Conservation (phyloP, 2,329 filamentous ascomycete genomes). For the Aspergillus sp. region DNA sequence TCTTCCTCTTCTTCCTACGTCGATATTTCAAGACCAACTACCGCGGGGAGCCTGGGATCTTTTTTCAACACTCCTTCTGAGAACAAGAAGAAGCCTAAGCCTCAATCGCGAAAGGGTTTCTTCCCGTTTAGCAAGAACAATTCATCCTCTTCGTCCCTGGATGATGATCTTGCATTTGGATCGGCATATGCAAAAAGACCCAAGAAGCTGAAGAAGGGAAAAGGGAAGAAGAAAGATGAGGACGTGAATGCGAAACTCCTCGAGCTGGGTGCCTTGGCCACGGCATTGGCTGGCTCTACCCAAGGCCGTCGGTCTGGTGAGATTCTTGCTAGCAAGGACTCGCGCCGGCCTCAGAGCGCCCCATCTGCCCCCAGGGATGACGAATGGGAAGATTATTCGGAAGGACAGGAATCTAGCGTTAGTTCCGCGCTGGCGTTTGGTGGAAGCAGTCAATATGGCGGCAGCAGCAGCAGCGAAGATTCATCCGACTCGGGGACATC, state of each 20-base stretch:
- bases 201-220: slow-evolving; percentile 30
- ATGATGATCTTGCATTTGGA: slow-evolving; percentile 63
- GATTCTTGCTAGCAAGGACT: slow-evolving; percentile 25
- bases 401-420: slow-evolving; percentile 47
- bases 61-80: slow-evolving; percentile 60
- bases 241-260: slow-evolving; percentile 43
- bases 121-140: slow-evolving; percentile 55
- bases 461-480: slow-evolving; percentile 38
- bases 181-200: slow-evolving; percentile 43
- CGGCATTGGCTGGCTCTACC: slow-evolving; percentile 36
- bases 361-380: slow-evolving; percentile 38
- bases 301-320: slow-evolving; percentile 30
- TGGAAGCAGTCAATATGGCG: slow-evolving; percentile 33
- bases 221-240: slow-evolving; percentile 20
- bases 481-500: slow-evolving; percentile 52
- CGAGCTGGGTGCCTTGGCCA: slow-evolving; percentile 43
- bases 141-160: slow-evolving; percentile 61
- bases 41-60: slow-evolving; percentile 51
- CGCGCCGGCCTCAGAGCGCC: slow-evolving; percentile 19
- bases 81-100: slow-evolving; percentile 44
- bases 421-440: slow-evolving; percentile 59
- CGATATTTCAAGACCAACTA: slow-evolving; percentile 55
- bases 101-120: slow-evolving; percentile 44
- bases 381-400: slow-evolving; percentile 54
- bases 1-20: slow-evolving; percentile 50